Evolutionary conservation across 345 rosid species (phyloP), one percentile per base, ranked within the genome.

Genomic region (Psidium guajava): DNA sequence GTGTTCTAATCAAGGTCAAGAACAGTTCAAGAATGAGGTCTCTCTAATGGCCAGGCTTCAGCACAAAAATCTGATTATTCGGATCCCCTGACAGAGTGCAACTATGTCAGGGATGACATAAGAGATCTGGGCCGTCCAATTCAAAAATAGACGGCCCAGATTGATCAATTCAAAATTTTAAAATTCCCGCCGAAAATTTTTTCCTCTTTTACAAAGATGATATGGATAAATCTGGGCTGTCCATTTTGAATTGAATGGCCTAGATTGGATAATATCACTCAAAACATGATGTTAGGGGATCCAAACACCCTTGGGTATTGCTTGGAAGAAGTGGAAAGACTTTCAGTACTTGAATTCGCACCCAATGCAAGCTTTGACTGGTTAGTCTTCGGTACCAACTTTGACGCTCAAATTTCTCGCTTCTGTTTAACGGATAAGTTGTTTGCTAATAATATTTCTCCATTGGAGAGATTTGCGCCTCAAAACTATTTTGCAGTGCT

Each of bases 1-100:
- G 50, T 18, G 42, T 42, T 90, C 95, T 8, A 40, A 14, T 2
- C 94, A 94, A 85, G 93, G 96, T 3, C 53, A 52, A 5, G 6
- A 51, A 42, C 74, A 28, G 5, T 28, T 28, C 0, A 61, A 15
- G 74, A 61, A 28, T 61, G 22, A 61, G 42, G 21, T 61, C 74
- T 15, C 74, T 28, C 74, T 61, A 3, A 61, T 15, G 74, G 74
- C 40, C 42, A 28, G 11, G 40, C 74, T 61, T 28, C 42, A 61
- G 21, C 40, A 28, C 21, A 61, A 61, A 61, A 27, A 61, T 61
- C 20, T 28, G 74, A 61, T 61, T 61, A 28, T 42, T 61, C n/a
- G n/a, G n/a, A n/a, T n/a, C n/a, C n/a, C n/a, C n/a, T n/a, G n/a
- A n/a, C n/a, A n/a, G n/a, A n/a, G n/a, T n/a, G n/a, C n/a, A n/a